phyloP scores from a whole-genome alignment of 2,329 filamentous ascomycete species.

The Ophiocordyceps australis region DNA sequence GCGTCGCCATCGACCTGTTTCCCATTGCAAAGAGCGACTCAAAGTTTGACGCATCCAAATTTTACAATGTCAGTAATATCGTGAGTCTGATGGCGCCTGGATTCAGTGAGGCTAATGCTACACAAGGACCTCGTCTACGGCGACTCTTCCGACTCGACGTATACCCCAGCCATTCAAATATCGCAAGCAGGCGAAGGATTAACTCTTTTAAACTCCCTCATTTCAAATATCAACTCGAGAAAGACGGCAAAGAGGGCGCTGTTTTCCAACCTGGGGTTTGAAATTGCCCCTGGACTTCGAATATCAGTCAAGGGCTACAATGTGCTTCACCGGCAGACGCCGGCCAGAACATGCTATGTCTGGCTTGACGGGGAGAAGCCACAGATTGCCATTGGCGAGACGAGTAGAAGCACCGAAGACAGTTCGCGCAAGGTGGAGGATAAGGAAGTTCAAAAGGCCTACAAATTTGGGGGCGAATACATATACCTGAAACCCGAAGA shows the following conservation, averaged over 20 bases:
- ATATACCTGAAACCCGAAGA: constrained; percentile 77
- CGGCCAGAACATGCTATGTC: constrained; percentile 69
- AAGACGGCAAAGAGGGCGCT: constrained; percentile 70
- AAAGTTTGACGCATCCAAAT: constrained; percentile 65
- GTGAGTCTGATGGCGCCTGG: too few relatives aligned
- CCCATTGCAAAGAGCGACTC: constrained; percentile 57
- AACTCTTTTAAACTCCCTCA: constrained; percentile 57
- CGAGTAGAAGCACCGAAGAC: constrained; percentile 60
- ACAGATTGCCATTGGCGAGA: constrained; percentile 61
- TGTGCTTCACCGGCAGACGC: constrained; percentile 66
- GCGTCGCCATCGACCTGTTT: constrained; percentile 82
- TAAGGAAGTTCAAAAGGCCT: constrained; percentile 71
- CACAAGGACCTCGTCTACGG: constrained; percentile 85
- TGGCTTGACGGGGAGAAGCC: constrained; percentile 75
- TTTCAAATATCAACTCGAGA: constrained; percentile 82
- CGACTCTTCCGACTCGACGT: constrained; percentile 51
- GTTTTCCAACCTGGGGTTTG: constrained; percentile 74
- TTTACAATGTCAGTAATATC: constrained; percentile 57
- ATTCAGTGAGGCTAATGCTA: too few relatives aligned
- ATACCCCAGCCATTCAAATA: constrained; percentile 31
- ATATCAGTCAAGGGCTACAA: constrained; percentile 94
- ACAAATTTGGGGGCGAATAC: constrained; percentile 87
- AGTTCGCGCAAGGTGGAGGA: constrained; percentile 63
- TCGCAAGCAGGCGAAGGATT: constrained; percentile 59
- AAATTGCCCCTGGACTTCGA: constrained; percentile 65